Evolutionary conservation across 441 rosid genomes (phyloP).

Genomic region (Erodium trifolium): DNA sequence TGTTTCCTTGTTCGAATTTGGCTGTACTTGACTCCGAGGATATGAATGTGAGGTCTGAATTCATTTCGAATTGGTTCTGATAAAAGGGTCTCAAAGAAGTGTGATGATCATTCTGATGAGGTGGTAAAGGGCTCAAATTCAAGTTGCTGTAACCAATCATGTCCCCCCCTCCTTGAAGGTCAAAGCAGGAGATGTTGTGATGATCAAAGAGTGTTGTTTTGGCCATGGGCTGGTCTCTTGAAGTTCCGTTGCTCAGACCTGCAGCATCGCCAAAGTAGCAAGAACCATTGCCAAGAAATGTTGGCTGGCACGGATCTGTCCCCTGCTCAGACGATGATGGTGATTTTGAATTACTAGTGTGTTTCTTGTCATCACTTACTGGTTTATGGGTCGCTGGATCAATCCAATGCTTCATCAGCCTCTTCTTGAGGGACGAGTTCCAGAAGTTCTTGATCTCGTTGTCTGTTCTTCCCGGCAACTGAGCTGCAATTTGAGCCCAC

Average conservation of each 20-base stretch:
- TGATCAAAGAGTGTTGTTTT: neutral
- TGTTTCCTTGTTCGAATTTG: constrained; percentile 25
- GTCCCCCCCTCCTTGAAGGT: neutral
- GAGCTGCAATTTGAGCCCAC: constrained; percentile 71
- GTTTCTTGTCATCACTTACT: neutral
- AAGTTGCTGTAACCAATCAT: neutral
- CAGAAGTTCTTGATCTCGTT: constrained; percentile 68
- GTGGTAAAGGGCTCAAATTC: neutral
- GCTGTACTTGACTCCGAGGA: constrained; percentile 20
- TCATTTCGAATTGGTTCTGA: neutral
- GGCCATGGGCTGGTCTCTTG: neutral
- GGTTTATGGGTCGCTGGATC: constrained; percentile 59
- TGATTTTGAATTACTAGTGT: constrained; percentile 14
- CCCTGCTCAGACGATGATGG: constrained; percentile 8
- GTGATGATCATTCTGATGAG: neutral
- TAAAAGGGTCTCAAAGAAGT: constrained; percentile 5
- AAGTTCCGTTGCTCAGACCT: neutral
- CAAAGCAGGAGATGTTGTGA: neutral
- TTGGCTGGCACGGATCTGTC: constrained; percentile 20
- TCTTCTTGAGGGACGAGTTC: constrained; percentile 66
- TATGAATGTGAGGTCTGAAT: neutral
- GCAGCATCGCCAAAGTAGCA: neutral
- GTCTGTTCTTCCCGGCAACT: constrained; percentile 66
- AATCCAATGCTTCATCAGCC: constrained; percentile 57
- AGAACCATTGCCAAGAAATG: constrained; percentile 25